phyloP scores from a whole-genome alignment of 1,284 basidiomycete species.

The Ceratobasidium sp. region DNA sequence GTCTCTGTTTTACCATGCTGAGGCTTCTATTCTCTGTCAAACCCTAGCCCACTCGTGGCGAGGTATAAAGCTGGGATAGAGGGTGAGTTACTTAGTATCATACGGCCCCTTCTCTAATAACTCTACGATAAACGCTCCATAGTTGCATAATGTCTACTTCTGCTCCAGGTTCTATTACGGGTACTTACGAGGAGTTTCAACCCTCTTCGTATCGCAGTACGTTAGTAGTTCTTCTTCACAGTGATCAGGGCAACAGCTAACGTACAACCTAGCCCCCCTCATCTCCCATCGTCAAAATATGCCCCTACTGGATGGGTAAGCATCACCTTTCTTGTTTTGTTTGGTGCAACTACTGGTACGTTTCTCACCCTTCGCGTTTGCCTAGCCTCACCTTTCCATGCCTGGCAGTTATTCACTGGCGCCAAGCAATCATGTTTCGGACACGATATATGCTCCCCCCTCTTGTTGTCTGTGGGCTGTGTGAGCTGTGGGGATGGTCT shows the following conservation, averaged over 20 bases:
- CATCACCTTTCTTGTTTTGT: conserved; percentile 47
- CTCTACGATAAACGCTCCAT: no score
- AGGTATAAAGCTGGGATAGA: no score
- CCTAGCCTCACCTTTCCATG: background rate
- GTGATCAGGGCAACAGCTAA: background rate
- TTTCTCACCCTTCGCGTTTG: background rate
- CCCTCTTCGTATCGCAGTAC: no score
- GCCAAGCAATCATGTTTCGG: conserved; percentile 59
- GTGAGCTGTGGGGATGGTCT: conserved; percentile 63
- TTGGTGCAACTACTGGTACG: conserved; percentile 40
- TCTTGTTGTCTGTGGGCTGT: conserved; percentile 63
- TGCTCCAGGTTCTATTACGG: no score
- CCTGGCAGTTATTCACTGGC: conserved; percentile 61
- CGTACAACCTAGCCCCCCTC: background rate
- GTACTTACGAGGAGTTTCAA: no score
- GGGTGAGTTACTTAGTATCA: no score
- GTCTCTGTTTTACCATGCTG: no score
- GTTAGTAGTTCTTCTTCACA: background rate
- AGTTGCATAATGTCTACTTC: no score
- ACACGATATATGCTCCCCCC: conserved; percentile 70
- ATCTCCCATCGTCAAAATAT: conserved; percentile 35
- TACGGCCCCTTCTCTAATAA: no score
- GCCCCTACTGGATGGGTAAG: conserved; percentile 47
- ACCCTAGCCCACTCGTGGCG: no score
- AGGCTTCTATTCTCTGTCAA: no score